A percentile compares a stretch with the other conserved stretches of the same genome.
phyloP scores from a whole-genome alignment of 345 rosid genomes.

The Eucalyptus urophylla region DNA sequence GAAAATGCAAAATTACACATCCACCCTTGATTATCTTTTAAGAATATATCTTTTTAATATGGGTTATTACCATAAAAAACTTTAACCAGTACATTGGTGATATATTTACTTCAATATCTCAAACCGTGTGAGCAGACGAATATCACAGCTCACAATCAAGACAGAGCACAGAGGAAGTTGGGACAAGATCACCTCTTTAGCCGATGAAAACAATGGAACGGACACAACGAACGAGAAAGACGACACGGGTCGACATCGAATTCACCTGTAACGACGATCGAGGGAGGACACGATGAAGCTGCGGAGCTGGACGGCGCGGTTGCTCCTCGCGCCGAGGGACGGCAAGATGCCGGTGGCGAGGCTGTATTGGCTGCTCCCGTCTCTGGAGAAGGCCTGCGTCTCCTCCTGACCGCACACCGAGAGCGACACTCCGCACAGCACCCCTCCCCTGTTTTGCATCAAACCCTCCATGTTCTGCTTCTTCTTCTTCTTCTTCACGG shows the following conservation, averaged over 20 bases:
- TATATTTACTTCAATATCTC: too few relatives aligned
- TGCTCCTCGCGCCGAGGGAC: slow-evolving; percentile 83
- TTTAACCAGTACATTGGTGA: too few relatives aligned
- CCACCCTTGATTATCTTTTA: too few relatives aligned
- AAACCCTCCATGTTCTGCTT: neutral
- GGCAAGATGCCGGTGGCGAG: slow-evolving; percentile 81
- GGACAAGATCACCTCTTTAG: neutral
- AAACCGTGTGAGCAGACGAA: neutral
- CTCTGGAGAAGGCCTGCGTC: slow-evolving; percentile 65
- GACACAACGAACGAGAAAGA: neutral
- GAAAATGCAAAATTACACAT: too few relatives aligned
- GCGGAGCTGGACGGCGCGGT: slow-evolving; percentile 52
- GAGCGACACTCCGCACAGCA: slow-evolving; percentile 9
- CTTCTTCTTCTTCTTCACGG: neutral
- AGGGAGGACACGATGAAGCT: slow-evolving; percentile 54
- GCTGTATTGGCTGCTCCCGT: slow-evolving; percentile 69
- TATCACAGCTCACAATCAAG: neutral
- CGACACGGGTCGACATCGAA: neutral
- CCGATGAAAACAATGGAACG: neutral
- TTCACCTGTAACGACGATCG: slow-evolving; percentile 76
- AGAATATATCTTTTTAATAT: too few relatives aligned
- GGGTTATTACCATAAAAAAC: too few relatives aligned
- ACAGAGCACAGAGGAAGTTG: neutral
- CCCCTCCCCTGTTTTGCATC: slow-evolving; percentile 4
- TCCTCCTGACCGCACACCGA: slow-evolving; percentile 45